Base-by-base conservation (phyloP, 352 stramenopile genomes). In the Phytophthora quininea region DNA sequence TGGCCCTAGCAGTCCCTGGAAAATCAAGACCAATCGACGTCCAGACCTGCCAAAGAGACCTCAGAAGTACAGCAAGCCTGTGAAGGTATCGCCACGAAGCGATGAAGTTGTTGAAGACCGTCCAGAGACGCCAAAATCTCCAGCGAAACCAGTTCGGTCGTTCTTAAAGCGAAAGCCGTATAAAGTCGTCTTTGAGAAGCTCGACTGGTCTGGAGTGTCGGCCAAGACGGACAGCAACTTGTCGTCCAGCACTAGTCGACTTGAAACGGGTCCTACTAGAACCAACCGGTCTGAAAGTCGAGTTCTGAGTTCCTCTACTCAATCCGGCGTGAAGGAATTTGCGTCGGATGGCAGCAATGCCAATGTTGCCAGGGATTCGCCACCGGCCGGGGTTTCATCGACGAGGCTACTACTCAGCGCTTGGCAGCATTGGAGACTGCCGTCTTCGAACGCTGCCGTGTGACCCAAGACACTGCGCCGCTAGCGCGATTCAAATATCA, bases 131-230 rank as follows among this genome's bases (percentile, higher is more conserved):
- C 14, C 40, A 9, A 38, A 12, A 47, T 43, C 50, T 29, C 64
- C 52, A 27, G 33, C 58, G 14, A 69, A 61, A 46, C 29, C 31
- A 60, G 35, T 40, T 30, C 47, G 66, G 10, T 55, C 64, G 7
- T 91, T 91, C 55, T 70, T 91, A 35, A 88, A 84, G 58, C 79
- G 80, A n/a, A 91, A 91, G 47, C 83, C 76, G 14, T 85, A 85
- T 68, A 85, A 89, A 58, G 73, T 90, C 24, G 80, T 91, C 5
- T 90, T 91, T 40, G 67, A 75, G 42, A 86, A 85, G 40, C 54
- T 90, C 4, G 75, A 91, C 50, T 91, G 80, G 83, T 88, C 80
- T 0, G 64, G 60, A 3, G 77, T 91, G 43, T n/a, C 57, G 2
- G 71, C 83, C 14, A 88, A 89, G 65, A 91, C 80, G 1, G 76